phyloP scores from a whole-genome alignment of 345 rosid genomes.

The Hypericum perforatum region DNA sequence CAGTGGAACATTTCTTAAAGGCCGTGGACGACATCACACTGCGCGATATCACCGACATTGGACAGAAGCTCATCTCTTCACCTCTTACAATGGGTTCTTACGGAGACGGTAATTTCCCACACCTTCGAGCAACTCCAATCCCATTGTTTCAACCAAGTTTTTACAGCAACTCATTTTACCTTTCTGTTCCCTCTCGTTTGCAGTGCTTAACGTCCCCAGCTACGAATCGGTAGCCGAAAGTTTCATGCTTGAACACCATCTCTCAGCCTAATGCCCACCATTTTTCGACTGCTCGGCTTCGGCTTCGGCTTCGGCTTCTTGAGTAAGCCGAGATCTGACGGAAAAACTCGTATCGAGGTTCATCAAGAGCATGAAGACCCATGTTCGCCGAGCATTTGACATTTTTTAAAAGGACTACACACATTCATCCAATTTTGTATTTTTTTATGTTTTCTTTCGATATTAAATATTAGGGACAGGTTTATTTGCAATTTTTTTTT shows the following conservation, averaged over 20 bases:
- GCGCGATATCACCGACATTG: constrained; percentile 44
- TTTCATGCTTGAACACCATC: constrained; percentile 21
- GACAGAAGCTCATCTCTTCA: constrained; percentile 52
- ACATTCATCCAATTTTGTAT: too few species aligned
- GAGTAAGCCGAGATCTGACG: background rate
- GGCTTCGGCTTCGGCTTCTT: background rate
- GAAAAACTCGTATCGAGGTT: too few species aligned
- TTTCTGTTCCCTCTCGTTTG: background rate
- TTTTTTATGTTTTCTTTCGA: too few species aligned
- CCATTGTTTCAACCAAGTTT: background rate
- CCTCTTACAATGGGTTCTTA: constrained; percentile 82
- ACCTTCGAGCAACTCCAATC: background rate
- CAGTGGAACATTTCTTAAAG: constrained; percentile 59
- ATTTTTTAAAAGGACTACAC: too few species aligned
- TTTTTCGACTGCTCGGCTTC: background rate
- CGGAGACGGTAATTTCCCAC: constrained; percentile 72
- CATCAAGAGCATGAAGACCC: too few species aligned
- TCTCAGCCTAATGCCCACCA: background rate
- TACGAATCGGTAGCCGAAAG: constrained; percentile 54
- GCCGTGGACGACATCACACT: constrained; percentile 47
- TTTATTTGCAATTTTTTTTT: too few species aligned
- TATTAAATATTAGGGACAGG: too few species aligned
- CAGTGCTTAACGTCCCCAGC: constrained; percentile 64
- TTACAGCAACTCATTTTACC: background rate
- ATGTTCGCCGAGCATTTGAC: too few species aligned